Percentiles rank a stretch among this genome's conserved stretches.
phyloP scores from a whole-genome alignment of 768 basidiomycete genomes.

The Suillus occidentalis region DNA sequence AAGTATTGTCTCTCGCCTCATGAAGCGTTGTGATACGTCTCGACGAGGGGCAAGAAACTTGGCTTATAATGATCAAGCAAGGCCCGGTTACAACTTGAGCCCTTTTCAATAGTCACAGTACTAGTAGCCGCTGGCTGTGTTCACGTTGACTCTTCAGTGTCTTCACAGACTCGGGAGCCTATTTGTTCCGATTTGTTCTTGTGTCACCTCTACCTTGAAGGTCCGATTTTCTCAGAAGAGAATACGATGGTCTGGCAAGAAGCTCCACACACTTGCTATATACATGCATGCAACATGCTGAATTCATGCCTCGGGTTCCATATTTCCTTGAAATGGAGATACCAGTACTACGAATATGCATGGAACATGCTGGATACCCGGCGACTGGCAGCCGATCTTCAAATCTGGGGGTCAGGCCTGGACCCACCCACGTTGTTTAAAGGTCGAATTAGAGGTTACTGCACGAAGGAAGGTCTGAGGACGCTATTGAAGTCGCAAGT shows the following conservation, averaged over 20 bases:
- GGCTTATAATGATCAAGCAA: constrained; percentile 24
- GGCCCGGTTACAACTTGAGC: background rate
- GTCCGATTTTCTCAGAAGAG: too few species aligned
- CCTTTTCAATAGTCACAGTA: background rate
- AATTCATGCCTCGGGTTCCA: background rate
- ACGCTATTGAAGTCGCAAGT: background rate
- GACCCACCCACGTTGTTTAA: background rate
- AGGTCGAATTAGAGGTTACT: background rate
- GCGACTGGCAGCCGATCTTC: background rate
- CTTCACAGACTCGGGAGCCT: background rate
- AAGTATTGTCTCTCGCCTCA: constrained; percentile 20
- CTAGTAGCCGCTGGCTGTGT: background rate
- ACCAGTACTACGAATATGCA: background rate
- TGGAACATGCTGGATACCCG: background rate
- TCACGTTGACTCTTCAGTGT: background rate
- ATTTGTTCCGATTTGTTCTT: background rate
- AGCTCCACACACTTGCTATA: too few species aligned
- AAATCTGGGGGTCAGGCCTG: background rate
- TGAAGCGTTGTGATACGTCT: constrained; percentile 28
- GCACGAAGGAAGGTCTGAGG: background rate
- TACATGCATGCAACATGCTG: background rate
- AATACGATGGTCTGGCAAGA: too few species aligned
- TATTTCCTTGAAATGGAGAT: background rate
- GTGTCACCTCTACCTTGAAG: too few species aligned
- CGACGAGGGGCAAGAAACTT: constrained; percentile 26